A percentile compares a stretch with the other conserved stretches of the same genome.
These are phyloP conservation scores for Sordaria brevicollis DNA, from an alignment of 495 filamentous ascomycete genomes.

Conservation along the genomic window DNA sequence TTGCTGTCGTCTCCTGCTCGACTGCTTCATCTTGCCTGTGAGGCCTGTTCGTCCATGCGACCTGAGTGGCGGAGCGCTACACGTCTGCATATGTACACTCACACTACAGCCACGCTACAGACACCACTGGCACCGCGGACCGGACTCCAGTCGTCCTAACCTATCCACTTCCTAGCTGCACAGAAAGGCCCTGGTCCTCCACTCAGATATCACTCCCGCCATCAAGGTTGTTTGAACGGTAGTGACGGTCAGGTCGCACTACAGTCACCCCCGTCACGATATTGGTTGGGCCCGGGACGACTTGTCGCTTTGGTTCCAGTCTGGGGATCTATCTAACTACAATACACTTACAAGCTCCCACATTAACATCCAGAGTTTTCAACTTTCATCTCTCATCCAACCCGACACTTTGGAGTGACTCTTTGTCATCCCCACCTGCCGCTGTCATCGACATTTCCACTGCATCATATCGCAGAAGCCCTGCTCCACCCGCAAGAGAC, in stretches of 20 bases:
- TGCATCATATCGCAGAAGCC: neutral
- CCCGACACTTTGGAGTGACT: neutral
- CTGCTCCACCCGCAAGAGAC: neutral
- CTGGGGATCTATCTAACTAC: neutral
- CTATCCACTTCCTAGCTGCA: neutral
- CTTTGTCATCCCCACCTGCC: neutral
- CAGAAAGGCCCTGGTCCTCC: neutral
- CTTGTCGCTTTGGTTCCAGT: neutral
- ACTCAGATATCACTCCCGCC: neutral
- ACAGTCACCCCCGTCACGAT: neutral
- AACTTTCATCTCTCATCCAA: neutral
- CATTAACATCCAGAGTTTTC: neutral
- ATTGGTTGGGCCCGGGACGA: neutral
- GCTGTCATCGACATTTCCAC: neutral
- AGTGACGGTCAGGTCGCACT: neutral
- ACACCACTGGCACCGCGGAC: neutral
- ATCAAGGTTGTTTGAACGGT: neutral
- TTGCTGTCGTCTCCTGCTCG: neutral
- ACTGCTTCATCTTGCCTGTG: neutral
- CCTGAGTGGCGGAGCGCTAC: neutral
- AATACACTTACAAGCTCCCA: neutral
- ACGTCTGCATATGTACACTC: neutral
- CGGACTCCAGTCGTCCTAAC: neutral
- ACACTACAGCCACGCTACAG: neutral
- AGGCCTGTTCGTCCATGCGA: neutral